Conservation (phyloP, 768 basidiomycete species). For the Asterophora parasitica region DNA sequence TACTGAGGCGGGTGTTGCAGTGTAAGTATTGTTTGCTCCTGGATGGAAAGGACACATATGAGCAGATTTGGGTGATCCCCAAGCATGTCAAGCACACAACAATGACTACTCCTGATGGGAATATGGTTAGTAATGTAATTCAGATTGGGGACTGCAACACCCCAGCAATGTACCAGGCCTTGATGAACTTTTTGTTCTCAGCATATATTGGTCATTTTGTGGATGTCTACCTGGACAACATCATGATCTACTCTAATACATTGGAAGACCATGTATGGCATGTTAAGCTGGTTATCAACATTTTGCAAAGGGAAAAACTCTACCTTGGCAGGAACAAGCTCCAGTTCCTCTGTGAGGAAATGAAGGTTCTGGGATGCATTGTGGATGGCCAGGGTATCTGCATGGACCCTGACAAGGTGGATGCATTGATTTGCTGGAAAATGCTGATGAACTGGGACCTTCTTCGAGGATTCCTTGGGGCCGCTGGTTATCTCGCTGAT, state of each 20-base stretch:
- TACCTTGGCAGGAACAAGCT: conserved; percentile 25
- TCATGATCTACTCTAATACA: conserved; percentile 32
- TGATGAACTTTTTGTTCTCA: conserved; percentile 34
- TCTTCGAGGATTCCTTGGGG: conserved; percentile 25
- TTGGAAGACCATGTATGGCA: conserved; percentile 27
- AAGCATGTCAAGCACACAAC: background rate
- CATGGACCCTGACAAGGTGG: background rate
- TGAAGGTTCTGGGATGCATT: conserved; percentile 21
- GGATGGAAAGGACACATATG: conserved; percentile 1
- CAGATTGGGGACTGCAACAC: conserved; percentile 9
- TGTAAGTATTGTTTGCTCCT: background rate
- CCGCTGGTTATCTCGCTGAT: conserved; percentile 27
- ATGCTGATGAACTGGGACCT: conserved; percentile 20
- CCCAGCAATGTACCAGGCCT: conserved; percentile 30
- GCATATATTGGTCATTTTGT: conserved; percentile 18
- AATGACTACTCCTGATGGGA: background rate
- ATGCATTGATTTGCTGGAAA: conserved; percentile 3
- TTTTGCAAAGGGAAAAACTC: conserved; percentile 20
- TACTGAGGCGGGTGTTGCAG: background rate
- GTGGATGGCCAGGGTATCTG: background rate
- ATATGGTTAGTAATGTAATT: background rate
- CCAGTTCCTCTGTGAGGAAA: conserved; percentile 13
- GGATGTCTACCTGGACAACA: conserved; percentile 5
- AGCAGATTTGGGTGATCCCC: background rate
- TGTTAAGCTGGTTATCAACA: conserved; percentile 19